These are phyloP conservation scores for Lotmaria passim DNA, from an alignment of 208 protist genomes.

Conservation along the genomic window DNA sequence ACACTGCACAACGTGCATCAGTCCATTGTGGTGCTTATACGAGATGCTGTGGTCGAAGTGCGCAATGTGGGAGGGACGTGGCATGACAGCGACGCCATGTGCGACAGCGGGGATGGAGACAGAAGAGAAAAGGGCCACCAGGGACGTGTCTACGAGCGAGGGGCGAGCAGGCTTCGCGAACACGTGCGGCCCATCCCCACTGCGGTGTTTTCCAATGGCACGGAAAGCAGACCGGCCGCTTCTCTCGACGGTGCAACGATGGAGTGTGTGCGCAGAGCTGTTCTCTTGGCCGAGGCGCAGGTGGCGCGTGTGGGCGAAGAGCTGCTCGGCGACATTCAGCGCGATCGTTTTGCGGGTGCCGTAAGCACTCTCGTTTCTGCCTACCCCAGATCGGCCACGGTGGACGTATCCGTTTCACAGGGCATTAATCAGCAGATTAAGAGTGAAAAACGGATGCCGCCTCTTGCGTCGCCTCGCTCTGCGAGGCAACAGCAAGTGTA, in stretches of 20 bases:
- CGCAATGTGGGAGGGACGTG: not conserved
- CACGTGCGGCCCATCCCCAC: not conserved
- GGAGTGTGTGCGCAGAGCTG: constrained; percentile 45
- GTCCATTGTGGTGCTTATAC: not conserved
- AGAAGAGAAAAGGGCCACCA: not conserved
- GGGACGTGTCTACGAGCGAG: not conserved
- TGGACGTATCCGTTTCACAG: too few species aligned
- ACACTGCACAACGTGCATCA: constrained; percentile 10
- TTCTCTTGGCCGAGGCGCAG: constrained; percentile 58
- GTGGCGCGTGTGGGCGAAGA: constrained; percentile 35
- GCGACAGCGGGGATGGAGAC: not conserved
- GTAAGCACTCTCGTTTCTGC: too few species aligned
- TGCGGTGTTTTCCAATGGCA: not conserved
- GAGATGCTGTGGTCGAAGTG: constrained; percentile 14
- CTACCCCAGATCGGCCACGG: too few species aligned
- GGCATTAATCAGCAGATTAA: too few species aligned
- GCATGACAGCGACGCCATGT: not conserved
- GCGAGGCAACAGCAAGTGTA: constrained; percentile 41
- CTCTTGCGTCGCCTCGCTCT: constrained; percentile 6
- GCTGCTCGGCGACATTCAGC: not conserved
- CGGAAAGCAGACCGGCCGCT: not conserved
- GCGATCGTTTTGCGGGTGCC: not conserved
- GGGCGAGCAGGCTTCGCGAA: not conserved
- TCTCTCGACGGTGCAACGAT: constrained; percentile 30
- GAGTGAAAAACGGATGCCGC: too few species aligned